Evolutionary conservation across 2,329 filamentous ascomycete species (phyloP).

Genomic region (Arthrobotrys musiformis): DNA sequence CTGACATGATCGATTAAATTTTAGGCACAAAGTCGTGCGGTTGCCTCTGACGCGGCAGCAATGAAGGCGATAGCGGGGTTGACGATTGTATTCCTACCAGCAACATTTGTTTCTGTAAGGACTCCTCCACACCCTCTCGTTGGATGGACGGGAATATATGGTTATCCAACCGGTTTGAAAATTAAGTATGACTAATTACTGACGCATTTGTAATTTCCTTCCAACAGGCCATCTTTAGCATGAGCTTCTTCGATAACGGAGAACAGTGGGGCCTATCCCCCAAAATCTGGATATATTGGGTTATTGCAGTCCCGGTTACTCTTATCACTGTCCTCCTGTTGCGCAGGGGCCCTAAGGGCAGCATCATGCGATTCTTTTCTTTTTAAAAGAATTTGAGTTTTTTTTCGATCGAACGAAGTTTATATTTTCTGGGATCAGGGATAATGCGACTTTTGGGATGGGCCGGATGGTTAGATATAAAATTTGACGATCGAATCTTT

Average conservation of each 20-base stretch:
- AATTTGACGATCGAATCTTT: not conserved
- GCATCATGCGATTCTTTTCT: not conserved
- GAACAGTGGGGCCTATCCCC: not conserved
- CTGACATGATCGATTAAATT: not conserved
- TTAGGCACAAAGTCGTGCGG: constrained; percentile 17
- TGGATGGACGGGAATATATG: no score
- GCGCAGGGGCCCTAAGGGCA: not conserved
- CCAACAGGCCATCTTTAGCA: constrained; percentile 7
- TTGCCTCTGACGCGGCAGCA: constrained; percentile 17
- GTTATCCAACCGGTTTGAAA: no score
- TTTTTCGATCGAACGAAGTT: no score
- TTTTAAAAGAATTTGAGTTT: not conserved
- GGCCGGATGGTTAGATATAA: not conserved
- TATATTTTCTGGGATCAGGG: not conserved
- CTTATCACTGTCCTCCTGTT: not conserved
- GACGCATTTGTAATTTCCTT: not conserved
- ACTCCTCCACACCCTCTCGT: not conserved
- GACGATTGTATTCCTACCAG: constrained; percentile 17
- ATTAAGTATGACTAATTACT: not conserved
- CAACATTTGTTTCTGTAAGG: constrained; percentile 36
- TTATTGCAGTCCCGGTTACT: constrained; percentile 20
- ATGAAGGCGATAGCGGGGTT: constrained; percentile 24
- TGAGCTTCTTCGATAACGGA: constrained; percentile 26
- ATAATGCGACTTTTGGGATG: not conserved
- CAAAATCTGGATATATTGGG: constrained; percentile 37